These are phyloP conservation scores for Colletotrichum costaricense DNA, from an alignment of 2,329 filamentous ascomycete species.

Conservation along the genomic window DNA sequence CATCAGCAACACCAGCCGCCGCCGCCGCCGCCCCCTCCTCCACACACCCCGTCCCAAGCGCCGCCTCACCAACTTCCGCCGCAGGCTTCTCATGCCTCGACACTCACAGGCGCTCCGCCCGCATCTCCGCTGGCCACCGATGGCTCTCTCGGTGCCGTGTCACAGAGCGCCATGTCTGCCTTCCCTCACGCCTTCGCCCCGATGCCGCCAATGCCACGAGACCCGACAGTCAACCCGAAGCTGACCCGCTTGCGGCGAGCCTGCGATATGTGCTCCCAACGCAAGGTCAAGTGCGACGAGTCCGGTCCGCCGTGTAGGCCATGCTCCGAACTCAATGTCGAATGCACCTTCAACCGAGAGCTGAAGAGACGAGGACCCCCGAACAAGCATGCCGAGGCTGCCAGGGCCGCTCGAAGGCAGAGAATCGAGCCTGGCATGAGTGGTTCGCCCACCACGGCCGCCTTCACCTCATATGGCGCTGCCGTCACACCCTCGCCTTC, in stretches of 20 bases:
- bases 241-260: constrained; percentile 67
- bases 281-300: constrained; percentile 72
- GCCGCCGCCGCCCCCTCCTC: constrained; percentile 15
- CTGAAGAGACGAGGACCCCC: constrained; percentile 70
- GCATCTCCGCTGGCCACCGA: background rate
- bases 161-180: constrained; percentile 2
- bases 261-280: constrained; percentile 71
- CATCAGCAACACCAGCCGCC: constrained; percentile 29
- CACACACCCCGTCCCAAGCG: constrained; percentile 11
- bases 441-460: background rate
- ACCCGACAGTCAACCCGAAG: constrained; percentile 60
- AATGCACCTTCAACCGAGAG: constrained; percentile 67
- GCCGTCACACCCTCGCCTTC: constrained; percentile 47
- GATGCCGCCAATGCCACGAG: constrained; percentile 39
- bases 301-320: constrained; percentile 66
- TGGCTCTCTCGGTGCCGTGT: constrained; percentile 4
- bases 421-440: constrained; percentile 47
- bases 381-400: constrained; percentile 69
- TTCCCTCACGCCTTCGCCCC: constrained; percentile 25
- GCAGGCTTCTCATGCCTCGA: background rate
- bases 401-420: constrained; percentile 62
- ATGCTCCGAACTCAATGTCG: constrained; percentile 66
- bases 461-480: constrained; percentile 20
- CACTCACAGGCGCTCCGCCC: background rate
- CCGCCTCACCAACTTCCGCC: constrained; percentile 36